A percentile compares a stretch with the other conserved stretches of the same genome.
Conservation (phyloP, 768 basidiomycete genomes). For the Tulasnella sp. region DNA sequence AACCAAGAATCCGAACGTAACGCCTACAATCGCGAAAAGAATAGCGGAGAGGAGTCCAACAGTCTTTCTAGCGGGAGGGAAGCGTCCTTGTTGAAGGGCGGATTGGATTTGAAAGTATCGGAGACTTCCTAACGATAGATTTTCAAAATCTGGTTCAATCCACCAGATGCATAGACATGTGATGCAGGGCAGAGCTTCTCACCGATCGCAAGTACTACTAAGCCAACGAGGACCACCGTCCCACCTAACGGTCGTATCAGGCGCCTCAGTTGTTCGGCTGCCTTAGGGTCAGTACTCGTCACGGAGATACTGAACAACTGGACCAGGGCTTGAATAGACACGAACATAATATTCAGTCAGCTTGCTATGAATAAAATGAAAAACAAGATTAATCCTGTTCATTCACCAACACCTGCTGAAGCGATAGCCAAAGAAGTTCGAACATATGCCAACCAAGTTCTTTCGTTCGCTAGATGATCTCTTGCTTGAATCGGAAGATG, state of each 20-base stretch:
- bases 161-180: background rate
- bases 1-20: slow-evolving; percentile 36
- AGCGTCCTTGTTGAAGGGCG: slow-evolving; percentile 39
- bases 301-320: slow-evolving; percentile 41
- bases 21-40: slow-evolving; percentile 32
- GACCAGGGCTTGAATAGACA: slow-evolving; percentile 35
- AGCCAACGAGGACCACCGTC: slow-evolving; percentile 34
- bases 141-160: background rate
- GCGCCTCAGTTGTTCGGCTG: slow-evolving; percentile 18
- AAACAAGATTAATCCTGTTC: slow-evolving; percentile 10
- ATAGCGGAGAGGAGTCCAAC: slow-evolving; percentile 33
- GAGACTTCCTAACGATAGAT: slow-evolving; percentile 31
- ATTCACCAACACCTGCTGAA: slow-evolving; percentile 48
- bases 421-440: slow-evolving; percentile 53
- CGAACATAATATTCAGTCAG: background rate
- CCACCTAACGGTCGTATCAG: slow-evolving; percentile 46
- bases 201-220: slow-evolving; percentile 41
- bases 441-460: slow-evolving; percentile 53
- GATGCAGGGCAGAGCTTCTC: slow-evolving; percentile 13
- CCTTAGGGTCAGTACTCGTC: background rate
- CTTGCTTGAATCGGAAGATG: slow-evolving; percentile 29
- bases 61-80: slow-evolving; percentile 42
- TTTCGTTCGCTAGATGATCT: slow-evolving; percentile 52
- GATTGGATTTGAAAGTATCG: slow-evolving; percentile 47
- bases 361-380: background rate